Base-by-base conservation (phyloP, 2,329 filamentous ascomycete species). In the Talaromyces sp. region DNA sequence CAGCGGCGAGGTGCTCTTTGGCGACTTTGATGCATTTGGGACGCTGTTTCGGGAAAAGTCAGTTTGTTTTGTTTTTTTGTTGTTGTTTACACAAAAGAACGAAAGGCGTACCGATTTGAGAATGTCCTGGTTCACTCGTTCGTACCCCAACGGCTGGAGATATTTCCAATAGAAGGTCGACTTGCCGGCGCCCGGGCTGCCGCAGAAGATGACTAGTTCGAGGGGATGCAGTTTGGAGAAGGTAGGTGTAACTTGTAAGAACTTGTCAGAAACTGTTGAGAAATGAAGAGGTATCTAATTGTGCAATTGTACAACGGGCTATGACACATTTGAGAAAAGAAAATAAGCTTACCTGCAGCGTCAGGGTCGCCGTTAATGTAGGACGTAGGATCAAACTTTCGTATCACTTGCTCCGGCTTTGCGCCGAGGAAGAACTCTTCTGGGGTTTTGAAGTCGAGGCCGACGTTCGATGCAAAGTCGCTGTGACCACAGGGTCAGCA, bases 171-270 rank as follows among this genome's bases (percentile, higher is more conserved):
- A 97, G 69, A 95, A 96, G 0, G 91, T 93, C 43, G 91, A 96
- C 75, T 99, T 98, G 19, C 95, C 95, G 2, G 91, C 86, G 1
- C 90, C 93, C 0, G 95, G 95, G 54, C 90, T 91, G 1, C 95
- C 95, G 69, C 90, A 93, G 72, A 96, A 91, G 8, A 98, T 75
- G 26, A 98, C 84, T 14, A 98, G 79, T 59, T 97, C 93, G 64
- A 86, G 74, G 6, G 83, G 73, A 68, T 88, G 85, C 56, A 80
- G 83, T 76, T 87, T 91, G 53, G 82, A 79, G 64, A 84, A 79
- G 1, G 66, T 62, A 62, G 70, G 63, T 32, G 66, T 58, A 49
- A 55, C 69, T 72, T 72, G 54, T 26, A 2, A 54, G 11, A 8
- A 41, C 8, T n/a, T 52, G 10, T 46, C 14, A 46, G 10, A 46